These are phyloP conservation scores for Boletus subluridellus DNA, from an alignment of 1,284 basidiomycete species.

Conservation along the genomic window DNA sequence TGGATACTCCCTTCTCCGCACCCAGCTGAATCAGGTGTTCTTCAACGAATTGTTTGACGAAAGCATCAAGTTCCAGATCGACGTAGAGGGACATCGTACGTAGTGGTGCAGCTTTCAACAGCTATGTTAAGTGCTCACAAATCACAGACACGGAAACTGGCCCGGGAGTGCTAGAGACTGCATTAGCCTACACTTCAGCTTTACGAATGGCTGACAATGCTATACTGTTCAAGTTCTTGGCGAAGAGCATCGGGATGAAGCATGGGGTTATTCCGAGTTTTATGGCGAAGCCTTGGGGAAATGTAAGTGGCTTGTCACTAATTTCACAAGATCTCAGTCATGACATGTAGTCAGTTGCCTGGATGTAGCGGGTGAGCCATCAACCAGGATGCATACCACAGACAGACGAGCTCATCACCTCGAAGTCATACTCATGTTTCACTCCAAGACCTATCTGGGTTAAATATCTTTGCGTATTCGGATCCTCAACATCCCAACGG, in stretches of 20 bases:
- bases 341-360: slow-evolving; percentile 57
- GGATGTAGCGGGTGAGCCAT: slow-evolving; percentile 80
- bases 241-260: slow-evolving; percentile 90
- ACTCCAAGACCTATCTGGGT: slow-evolving; percentile 65
- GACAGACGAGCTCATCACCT: slow-evolving; percentile 5
- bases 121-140: not conserved
- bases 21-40: slow-evolving; percentile 85
- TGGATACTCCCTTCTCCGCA: slow-evolving; percentile 86
- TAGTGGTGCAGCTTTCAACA: slow-evolving; percentile 9
- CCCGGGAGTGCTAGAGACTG: slow-evolving; percentile 90
- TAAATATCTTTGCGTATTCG: slow-evolving; percentile 75
- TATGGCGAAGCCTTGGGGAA: slow-evolving; percentile 96
- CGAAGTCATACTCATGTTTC: slow-evolving; percentile 91
- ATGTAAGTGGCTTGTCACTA: slow-evolving; percentile 49
- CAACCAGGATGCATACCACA: not conserved
- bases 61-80: slow-evolving; percentile 70
- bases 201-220: slow-evolving; percentile 93
- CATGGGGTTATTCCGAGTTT: slow-evolving; percentile 89
- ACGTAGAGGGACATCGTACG: slow-evolving; percentile 90
- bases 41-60: slow-evolving; percentile 87
- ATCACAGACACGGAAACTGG: slow-evolving; percentile 89
- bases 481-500: slow-evolving; percentile 46
- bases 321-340: not conserved
- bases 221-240: slow-evolving; percentile 86
- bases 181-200: slow-evolving; percentile 85